A percentile compares a stretch with the other conserved stretches of the same genome.
Conservation (phyloP, 306 rosid species). For the Cucurbita pepo region DNA sequence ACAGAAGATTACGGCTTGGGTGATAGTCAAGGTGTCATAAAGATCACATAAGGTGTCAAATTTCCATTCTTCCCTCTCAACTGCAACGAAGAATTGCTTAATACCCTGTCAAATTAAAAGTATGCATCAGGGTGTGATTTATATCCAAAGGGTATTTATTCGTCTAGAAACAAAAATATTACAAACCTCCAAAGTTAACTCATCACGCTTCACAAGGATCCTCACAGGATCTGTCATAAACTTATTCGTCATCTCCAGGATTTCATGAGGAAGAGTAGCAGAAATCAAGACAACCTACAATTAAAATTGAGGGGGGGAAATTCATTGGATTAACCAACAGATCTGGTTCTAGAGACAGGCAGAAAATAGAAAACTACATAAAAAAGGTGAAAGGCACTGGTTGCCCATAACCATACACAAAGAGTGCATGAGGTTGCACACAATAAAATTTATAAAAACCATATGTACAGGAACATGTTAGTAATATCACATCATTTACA, state of each 20-base stretch:
- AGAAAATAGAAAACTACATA: neutral
- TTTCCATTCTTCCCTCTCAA: constrained; percentile 96
- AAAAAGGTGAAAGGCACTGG: neutral
- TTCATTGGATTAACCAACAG: neutral
- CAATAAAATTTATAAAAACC: neutral
- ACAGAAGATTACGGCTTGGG: constrained; percentile 97
- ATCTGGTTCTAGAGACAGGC: neutral
- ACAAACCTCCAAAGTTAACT: constrained; percentile 85
- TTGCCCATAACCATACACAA: neutral
- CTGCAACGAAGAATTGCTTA: constrained; percentile 96
- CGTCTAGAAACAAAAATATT: neutral
- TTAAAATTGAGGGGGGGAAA: neutral
- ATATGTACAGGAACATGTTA: neutral
- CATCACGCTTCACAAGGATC: constrained; percentile 99
- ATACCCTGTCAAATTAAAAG: constrained; percentile 50
- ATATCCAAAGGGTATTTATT: neutral
- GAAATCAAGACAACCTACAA: constrained; percentile 83
- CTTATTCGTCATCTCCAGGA: constrained; percentile 87
- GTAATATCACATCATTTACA: neutral
- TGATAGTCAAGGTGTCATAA: constrained; percentile 87
- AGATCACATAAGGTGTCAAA: constrained; percentile 96
- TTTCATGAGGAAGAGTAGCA: constrained; percentile 99
- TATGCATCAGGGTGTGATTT: constrained; percentile 7
- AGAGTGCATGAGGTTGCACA: neutral
- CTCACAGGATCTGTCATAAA: constrained; percentile 98